Base-by-base conservation (phyloP, 2,329 filamentous ascomycete species). In the Sporothrix globosa region DNA sequence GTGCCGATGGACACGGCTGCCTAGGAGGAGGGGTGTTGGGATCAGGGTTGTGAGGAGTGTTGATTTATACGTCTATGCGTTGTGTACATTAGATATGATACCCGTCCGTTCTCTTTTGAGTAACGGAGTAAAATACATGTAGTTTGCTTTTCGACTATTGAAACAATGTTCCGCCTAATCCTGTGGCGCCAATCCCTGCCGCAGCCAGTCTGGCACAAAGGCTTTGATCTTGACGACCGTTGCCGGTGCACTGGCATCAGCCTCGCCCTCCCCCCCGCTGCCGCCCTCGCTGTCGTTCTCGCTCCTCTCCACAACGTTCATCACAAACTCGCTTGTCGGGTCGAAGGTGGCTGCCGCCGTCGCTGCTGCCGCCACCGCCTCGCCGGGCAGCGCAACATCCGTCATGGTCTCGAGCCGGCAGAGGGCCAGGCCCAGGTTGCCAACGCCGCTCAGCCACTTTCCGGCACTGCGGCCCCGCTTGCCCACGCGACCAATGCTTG, bases 321-420 rank as follows among this genome's bases (percentile, higher is more conserved):
- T 78, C 71, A 87, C 82, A 75, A 91, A 91, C 79, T 91, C 86
- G 71, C 89, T 85, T 0, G 83, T 84, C 0, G 86, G 84, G 71
- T 82, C 87, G 21, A 86, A 86, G 0, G 84, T 82, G 65, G 90
- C 88, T 5, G 86, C 86, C 0, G 86, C 85, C 73, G 91, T 88
- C 68, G 87, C 87, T 0, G 84, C 83, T 56, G 89, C 88, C 5
- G 86, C 86, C 0, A 86, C 85, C 73, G 91, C 88, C 70, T 87
- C 87, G 5, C 89, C 91, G 2, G 91, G 72, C 69, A 96, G 82
- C 46, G 83, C 83, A 63, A 96, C 82, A 77, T 93, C 91, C 5
- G 92, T 97, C 94, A 97, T 97, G 77, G 90, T 90, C 81, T 97
- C 93, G 75, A 98, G 81, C 34, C 95, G 88, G 78, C 95, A 97